A percentile compares a stretch with the other conserved stretches of the same genome.
phyloP scores from a whole-genome alignment of 345 rosid genomes.

The Lepidium didymum region DNA sequence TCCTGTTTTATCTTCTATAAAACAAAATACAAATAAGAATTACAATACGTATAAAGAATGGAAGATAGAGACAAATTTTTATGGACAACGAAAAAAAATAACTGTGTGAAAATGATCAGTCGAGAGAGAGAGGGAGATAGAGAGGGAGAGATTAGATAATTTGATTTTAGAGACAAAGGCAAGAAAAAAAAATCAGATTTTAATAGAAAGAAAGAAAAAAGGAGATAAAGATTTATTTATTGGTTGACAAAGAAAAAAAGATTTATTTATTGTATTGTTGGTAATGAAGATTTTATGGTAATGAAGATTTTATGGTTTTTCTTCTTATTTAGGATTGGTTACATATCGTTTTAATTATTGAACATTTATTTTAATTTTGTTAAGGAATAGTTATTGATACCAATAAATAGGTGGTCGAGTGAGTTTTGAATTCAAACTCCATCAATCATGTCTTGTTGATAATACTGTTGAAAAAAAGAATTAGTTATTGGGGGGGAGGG shows the following conservation, averaged over 20 bases:
- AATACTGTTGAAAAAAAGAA: too few species aligned
- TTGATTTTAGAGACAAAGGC: not conserved
- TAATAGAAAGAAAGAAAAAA: constrained; percentile 5
- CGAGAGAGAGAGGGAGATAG: constrained; percentile 5
- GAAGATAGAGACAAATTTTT: not conserved
- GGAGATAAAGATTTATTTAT: not conserved
- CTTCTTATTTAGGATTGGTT: constrained; percentile 9
- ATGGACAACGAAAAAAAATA: constrained; percentile 15
- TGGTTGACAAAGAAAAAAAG: too few species aligned
- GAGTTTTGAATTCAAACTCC: too few species aligned
- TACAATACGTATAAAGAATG: not conserved
- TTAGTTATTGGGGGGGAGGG: too few species aligned
- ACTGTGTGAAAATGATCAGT: constrained; percentile 23
- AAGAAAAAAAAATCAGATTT: constrained; percentile 6
- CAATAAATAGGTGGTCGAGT: too few species aligned
- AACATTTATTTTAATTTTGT: not conserved
- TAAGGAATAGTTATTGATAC: not conserved
- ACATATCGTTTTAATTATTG: constrained; percentile 9
- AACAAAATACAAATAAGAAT: not conserved
- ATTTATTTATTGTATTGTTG: constrained; percentile 3
- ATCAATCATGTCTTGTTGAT: too few species aligned
- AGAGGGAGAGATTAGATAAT: not conserved
- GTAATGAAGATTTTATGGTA: constrained; percentile 2
- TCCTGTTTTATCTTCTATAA: not conserved
- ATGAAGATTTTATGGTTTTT: constrained; percentile 1